Base-by-base conservation (phyloP, 2,329 filamentous ascomycete genomes). In the Sphaerulina vaccinii region DNA sequence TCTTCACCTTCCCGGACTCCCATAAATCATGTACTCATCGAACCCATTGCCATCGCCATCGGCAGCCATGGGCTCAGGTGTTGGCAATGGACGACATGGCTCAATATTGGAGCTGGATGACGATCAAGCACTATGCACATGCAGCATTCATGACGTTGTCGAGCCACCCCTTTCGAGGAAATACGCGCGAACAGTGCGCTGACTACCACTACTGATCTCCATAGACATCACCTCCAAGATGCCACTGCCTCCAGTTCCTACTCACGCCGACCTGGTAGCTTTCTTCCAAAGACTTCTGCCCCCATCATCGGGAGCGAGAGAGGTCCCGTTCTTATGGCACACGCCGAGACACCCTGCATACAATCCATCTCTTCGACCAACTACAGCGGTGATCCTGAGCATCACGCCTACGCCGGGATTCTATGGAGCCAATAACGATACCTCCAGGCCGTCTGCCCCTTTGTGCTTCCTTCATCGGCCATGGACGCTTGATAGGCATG, bases 331-430 rank as follows among this genome's bases (percentile, higher is more conserved):
- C 7, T 16, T 53, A 2, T 56, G 43, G 19, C 50, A 56, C 19
- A 44, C 7, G 11, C 54, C 54, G 16, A 29, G 36, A 15, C 29
- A 48, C 32, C 37, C 40, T 11, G 19, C 46, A 3, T 56, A 50
- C 32, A 36, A 53, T 23, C 45, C 54, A 18, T 33, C 36, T 13
- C 41, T 16, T n/a, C 37, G 48, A 11, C 8, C 15, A 8, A 35
- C 47, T 3, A 29, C 22, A 2, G 36, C 46, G 3, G 48, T 56
- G 10, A 37, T 56, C n/a, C 49, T 56, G 6, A 51, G 40, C 16
- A 40, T 56, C 15, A 51, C 54, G 6, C 54, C 54, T 7, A 56
- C 54, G 2, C 10, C 41, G 29, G 50, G 44, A 2, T 56, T 56
- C 47, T 56, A 56, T 24, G 7, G 16, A 13, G 50, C 43, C 2